A percentile compares a stretch with the other conserved stretches of the same genome.
These are phyloP conservation scores for Microbotryum intermedium DNA, from an alignment of 1,284 basidiomycete genomes.

Conservation along the genomic window DNA sequence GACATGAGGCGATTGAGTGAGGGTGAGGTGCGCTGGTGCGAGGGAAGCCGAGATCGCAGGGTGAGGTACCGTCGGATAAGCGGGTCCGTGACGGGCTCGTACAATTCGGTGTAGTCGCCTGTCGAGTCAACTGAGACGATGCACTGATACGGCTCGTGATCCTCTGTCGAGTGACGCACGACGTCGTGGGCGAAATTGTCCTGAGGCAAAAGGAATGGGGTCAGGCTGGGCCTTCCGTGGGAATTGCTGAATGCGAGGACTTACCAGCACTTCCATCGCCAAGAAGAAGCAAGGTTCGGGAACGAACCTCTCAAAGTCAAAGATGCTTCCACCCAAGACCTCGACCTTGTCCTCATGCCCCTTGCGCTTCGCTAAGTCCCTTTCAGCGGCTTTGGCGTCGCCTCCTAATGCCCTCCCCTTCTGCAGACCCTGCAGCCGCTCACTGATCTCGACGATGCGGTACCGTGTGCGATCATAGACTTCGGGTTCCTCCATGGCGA, in stretches of 20 bases:
- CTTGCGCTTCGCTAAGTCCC: slow-evolving; percentile 48
- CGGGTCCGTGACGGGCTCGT: slow-evolving; percentile 75
- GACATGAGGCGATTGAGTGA: slow-evolving; percentile 31
- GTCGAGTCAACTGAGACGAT: slow-evolving; percentile 68
- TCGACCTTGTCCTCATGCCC: slow-evolving; percentile 55
- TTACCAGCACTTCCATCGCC: slow-evolving; percentile 87
- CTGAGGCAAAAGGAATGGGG: slow-evolving; percentile 40
- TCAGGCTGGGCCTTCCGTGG: background rate
- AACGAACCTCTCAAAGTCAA: slow-evolving; percentile 71
- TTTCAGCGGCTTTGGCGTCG: slow-evolving; percentile 7
- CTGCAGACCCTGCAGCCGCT: slow-evolving; percentile 66
- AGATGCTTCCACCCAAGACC: slow-evolving; percentile 73
- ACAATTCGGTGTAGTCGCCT: slow-evolving; percentile 80
- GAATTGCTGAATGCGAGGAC: slow-evolving; percentile 34
- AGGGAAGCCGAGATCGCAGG: slow-evolving; percentile 49
- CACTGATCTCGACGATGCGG: slow-evolving; percentile 88
- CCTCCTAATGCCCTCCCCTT: slow-evolving; percentile 32
- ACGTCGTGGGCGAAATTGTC: slow-evolving; percentile 98
- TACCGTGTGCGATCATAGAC: slow-evolving; percentile 86
- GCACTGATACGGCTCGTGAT: slow-evolving; percentile 72
- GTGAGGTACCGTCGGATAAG: slow-evolving; percentile 59
- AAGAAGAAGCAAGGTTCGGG: slow-evolving; percentile 83
- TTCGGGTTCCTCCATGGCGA: slow-evolving; percentile 71
- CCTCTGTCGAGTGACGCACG: slow-evolving; percentile 70
- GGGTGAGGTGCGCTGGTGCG: slow-evolving; percentile 49